Percentiles rank a stretch among this genome's conserved stretches.
These are phyloP conservation scores for Kluyveromyces starmeri DNA, from an alignment of 805 yeast species.

Conservation along the genomic window DNA sequence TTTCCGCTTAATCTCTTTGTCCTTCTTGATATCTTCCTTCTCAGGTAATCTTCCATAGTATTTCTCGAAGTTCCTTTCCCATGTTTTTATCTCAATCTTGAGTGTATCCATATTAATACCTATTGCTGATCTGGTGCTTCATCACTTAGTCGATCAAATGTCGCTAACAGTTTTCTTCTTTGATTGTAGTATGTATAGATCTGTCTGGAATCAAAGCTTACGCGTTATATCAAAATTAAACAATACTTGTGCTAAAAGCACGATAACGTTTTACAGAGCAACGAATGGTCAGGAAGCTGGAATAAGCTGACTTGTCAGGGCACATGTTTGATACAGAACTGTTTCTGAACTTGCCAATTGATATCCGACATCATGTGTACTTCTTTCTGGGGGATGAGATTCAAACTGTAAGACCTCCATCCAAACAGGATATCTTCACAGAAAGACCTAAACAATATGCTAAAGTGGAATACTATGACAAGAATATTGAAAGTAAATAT, in stretches of 20 bases:
- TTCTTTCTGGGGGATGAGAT: slow-evolving; percentile 17
- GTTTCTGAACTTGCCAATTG: slow-evolving; percentile 20
- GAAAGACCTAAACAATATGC: not conserved
- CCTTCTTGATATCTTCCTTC: slow-evolving; percentile 37
- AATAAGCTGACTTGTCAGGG: no score
- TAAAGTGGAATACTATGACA: not conserved
- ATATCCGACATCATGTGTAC: slow-evolving; percentile 20
- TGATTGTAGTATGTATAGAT: no score
- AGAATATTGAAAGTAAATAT: slow-evolving; percentile 6
- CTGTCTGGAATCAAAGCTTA: no score
- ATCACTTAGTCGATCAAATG: no score
- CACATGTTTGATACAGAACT: slow-evolving; percentile 6
- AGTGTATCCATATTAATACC: slow-evolving; percentile 16
- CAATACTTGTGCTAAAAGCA: no score
- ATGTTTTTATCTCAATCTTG: slow-evolving; percentile 40
- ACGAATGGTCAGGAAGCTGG: no score
- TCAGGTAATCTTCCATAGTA: slow-evolving; percentile 37
- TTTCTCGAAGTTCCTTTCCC: slow-evolving; percentile 43
- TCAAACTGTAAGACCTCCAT: slow-evolving; percentile 7
- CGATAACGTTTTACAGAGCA: no score
- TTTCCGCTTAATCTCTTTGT: slow-evolving; percentile 28
- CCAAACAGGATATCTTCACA: not conserved
- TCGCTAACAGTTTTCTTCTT: no score
- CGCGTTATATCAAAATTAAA: no score
- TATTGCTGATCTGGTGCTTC: no score